Conservation (phyloP, 2,329 filamentous ascomycete genomes). For the Thermoascus crustaceus region DNA sequence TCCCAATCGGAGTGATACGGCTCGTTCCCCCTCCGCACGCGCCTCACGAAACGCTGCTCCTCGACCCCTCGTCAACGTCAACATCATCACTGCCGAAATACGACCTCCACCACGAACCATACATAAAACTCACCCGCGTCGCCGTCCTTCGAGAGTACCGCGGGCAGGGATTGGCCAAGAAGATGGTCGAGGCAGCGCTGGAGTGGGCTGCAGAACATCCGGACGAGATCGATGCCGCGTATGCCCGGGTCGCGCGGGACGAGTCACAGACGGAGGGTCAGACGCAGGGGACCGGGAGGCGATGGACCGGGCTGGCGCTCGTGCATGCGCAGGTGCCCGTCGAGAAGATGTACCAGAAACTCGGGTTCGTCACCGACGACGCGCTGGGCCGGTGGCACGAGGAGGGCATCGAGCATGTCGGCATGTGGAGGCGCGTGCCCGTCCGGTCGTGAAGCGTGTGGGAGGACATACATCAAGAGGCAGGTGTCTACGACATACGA, state of each 20-base stretch:
- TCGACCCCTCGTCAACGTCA: constrained; percentile 15
- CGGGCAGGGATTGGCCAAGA: constrained; percentile 54
- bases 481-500: not conserved
- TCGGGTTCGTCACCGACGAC: constrained; percentile 68
- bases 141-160: constrained; percentile 61
- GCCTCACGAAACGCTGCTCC: constrained; percentile 47
- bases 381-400: constrained; percentile 70
- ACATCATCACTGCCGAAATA: constrained; percentile 23
- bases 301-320: constrained; percentile 67
- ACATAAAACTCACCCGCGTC: constrained; percentile 73
- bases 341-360: constrained; percentile 56
- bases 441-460: constrained; percentile 9
- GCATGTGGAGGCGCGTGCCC: constrained; percentile 60
- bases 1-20: constrained; percentile 66
- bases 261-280: constrained; percentile 36
- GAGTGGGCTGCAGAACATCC: constrained; percentile 60
- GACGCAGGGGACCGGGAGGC: constrained; percentile 33
- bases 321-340: constrained; percentile 69
- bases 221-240: constrained; percentile 33
- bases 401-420: constrained; percentile 75
- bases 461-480: too few relatives aligned
- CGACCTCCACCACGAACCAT: constrained; percentile 57
- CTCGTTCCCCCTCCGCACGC: constrained; percentile 73
- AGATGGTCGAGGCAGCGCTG: constrained; percentile 60
- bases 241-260: constrained; percentile 8